These are phyloP conservation scores for Epichloe gansuensis DNA, from an alignment of 2,329 filamentous ascomycete genomes.

Conservation along the genomic window DNA sequence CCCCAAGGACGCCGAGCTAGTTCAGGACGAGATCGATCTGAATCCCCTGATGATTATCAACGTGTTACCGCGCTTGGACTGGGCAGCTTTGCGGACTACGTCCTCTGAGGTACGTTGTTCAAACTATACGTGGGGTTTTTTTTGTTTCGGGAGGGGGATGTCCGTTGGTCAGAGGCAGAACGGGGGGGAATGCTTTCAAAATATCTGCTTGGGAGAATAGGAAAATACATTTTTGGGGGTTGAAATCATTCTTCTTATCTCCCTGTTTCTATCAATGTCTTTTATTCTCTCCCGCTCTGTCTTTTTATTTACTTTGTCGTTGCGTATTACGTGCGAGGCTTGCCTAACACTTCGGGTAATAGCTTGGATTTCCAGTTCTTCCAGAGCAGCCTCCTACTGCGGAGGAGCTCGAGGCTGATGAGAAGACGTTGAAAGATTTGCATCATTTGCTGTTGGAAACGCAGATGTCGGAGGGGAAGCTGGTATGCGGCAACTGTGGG, in stretches of 20 bases:
- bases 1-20: slow-evolving; percentile 82
- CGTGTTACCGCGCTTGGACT: slow-evolving; percentile 77
- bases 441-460: slow-evolving; percentile 81
- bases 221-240: too few relatives aligned
- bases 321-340: too few relatives aligned
- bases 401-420: slow-evolving; percentile 49
- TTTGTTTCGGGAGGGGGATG: neutral
- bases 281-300: too few relatives aligned
- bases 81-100: slow-evolving; percentile 64
- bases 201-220: too few relatives aligned
- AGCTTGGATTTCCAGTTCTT: slow-evolving; percentile 71
- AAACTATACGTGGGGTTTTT: neutral
- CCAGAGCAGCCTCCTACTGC: slow-evolving; percentile 50
- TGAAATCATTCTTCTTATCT: too few relatives aligned
- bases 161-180: too few relatives aligned
- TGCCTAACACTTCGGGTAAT: too few relatives aligned
- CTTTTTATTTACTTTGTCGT: too few relatives aligned
- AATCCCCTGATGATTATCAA: slow-evolving; percentile 73
- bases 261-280: too few relatives aligned
- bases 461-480: slow-evolving; percentile 73
- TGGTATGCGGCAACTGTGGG: slow-evolving; percentile 82
- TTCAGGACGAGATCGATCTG: slow-evolving; percentile 71
- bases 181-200: too few relatives aligned
- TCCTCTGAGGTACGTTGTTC: slow-evolving; percentile 55
- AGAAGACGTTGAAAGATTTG: slow-evolving; percentile 61